These are phyloP conservation scores for Hericium rajendrae DNA, from an alignment of 768 basidiomycete genomes.

Conservation along the genomic window DNA sequence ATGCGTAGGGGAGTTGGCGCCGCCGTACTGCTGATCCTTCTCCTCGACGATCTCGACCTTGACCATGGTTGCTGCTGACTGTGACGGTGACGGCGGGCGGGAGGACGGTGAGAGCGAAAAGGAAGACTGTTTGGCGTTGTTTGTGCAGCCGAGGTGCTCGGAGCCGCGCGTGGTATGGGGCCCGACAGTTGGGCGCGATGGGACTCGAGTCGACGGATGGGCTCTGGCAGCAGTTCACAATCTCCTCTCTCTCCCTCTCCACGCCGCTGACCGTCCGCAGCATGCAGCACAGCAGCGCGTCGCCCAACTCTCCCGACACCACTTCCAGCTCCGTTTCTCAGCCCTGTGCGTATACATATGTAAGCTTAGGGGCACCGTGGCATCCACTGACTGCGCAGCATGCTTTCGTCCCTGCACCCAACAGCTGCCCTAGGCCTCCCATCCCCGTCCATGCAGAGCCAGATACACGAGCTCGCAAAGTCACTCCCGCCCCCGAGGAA, in stretches of 20 bases:
- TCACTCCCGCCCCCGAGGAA: conserved; percentile 77
- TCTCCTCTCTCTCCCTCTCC: background rate
- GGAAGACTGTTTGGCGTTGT: background rate
- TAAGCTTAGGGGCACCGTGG: conserved; percentile 3
- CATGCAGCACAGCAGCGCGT: conserved; percentile 1
- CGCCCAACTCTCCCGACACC: background rate
- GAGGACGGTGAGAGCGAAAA: conserved; percentile 2
- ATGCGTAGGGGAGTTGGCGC: conserved; percentile 55
- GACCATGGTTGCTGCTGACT: conserved; percentile 52
- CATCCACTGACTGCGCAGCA: conserved; percentile 16
- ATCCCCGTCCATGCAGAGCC: conserved; percentile 62
- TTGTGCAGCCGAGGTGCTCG: background rate
- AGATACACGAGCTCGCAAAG: conserved; percentile 75
- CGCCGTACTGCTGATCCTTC: conserved; percentile 47
- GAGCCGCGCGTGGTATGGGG: no score
- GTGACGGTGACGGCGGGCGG: conserved; percentile 5
- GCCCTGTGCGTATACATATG: conserved; percentile 4
- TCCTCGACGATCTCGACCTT: conserved; percentile 86
- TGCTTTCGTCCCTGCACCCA: conserved; percentile 18
- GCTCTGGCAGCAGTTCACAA: background rate
- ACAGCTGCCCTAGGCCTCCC: conserved; percentile 50
- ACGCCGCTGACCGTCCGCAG: background rate
- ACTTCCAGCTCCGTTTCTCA: conserved; percentile 7
- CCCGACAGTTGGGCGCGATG: no score
- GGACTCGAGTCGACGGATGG: no score